A percentile compares a stretch with the other conserved stretches of the same genome.
Conservation (phyloP, 495 filamentous ascomycete species). For the Talaromyces wortmannii region DNA sequence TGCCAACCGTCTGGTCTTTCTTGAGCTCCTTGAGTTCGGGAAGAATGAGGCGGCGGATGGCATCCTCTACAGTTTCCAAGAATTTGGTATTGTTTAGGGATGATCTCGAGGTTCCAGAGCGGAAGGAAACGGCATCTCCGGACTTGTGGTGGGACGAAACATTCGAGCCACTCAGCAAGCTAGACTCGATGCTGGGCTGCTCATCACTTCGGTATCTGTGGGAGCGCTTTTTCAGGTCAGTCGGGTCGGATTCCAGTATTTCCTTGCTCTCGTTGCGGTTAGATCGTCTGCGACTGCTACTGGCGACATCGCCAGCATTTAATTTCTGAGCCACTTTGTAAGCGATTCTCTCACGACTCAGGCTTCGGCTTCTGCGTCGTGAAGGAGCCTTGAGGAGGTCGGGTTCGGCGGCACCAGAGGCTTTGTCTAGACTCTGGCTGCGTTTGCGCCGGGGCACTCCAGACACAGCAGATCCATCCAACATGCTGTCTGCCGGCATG, state of each 20-base stretch:
- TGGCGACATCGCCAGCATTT: conserved; percentile 37
- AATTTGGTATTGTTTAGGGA: conserved; percentile 93
- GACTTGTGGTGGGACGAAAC: conserved; percentile 64
- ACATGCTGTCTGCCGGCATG: conserved; percentile 84
- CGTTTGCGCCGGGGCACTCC: conserved; percentile 42
- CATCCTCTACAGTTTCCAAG: conserved; percentile 93
- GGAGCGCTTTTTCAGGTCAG: conserved; percentile 54
- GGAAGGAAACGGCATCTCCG: conserved; percentile 67
- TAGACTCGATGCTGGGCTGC: conserved; percentile 63
- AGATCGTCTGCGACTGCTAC: conserved; percentile 45
- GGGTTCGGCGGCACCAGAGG: conserved; percentile 32
- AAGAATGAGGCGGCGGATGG: conserved; percentile 83
- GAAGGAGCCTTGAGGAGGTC: conserved; percentile 60
- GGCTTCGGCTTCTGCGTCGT: conserved; percentile 60
- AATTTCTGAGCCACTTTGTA: conserved; percentile 67
- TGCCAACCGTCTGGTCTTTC: conserved; percentile 68
- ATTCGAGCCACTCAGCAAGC: conserved; percentile 61
- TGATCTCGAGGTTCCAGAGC: conserved; percentile 71
- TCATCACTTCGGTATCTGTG: conserved; percentile 59
- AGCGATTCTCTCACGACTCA: conserved; percentile 66
- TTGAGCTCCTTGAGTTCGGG: conserved; percentile 90
- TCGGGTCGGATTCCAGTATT: conserved; percentile 45
- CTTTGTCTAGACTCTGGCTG: conserved; percentile 52
- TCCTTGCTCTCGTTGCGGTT: conserved; percentile 40
- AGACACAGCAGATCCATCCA: conserved; percentile 54